These are phyloP conservation scores for Plasmodiophora brassicae DNA, from an alignment of 208 protist species.

Conservation along the genomic window DNA sequence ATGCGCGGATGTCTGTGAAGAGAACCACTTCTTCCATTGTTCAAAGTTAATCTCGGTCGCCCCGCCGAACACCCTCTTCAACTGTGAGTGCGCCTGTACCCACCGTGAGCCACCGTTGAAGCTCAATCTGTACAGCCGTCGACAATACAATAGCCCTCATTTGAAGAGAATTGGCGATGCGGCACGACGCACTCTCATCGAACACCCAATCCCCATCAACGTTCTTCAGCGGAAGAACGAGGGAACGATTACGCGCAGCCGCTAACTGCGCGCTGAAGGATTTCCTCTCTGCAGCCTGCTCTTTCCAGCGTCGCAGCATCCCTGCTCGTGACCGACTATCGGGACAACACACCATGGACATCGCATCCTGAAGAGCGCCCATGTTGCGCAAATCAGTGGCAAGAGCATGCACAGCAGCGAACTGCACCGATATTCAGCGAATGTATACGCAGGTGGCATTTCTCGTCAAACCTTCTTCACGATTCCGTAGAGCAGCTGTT, in stretches of 20 bases:
- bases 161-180: not conserved
- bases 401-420: not conserved
- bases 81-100: not conserved
- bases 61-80: not conserved
- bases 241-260: no score
- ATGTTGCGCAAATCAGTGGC: not conserved
- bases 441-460: not conserved
- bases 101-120: not conserved
- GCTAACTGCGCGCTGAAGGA: no score
- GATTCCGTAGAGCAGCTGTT: not conserved
- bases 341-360: not conserved
- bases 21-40: not conserved
- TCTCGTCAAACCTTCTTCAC: not conserved
- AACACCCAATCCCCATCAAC: not conserved
- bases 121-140: not conserved
- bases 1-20: not conserved
- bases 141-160: constrained; percentile 30
- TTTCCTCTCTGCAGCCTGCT: no score
- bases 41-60: not conserved
- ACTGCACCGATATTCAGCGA: not conserved
- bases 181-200: not conserved
- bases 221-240: not conserved
- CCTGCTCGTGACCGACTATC: not conserved
- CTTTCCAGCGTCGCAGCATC: not conserved
- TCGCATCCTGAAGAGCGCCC: not conserved